Percentiles rank a stretch among this genome's conserved stretches.
Conservation (phyloP, 2,329 filamentous ascomycete species). For the Colletotrichum incanum region DNA sequence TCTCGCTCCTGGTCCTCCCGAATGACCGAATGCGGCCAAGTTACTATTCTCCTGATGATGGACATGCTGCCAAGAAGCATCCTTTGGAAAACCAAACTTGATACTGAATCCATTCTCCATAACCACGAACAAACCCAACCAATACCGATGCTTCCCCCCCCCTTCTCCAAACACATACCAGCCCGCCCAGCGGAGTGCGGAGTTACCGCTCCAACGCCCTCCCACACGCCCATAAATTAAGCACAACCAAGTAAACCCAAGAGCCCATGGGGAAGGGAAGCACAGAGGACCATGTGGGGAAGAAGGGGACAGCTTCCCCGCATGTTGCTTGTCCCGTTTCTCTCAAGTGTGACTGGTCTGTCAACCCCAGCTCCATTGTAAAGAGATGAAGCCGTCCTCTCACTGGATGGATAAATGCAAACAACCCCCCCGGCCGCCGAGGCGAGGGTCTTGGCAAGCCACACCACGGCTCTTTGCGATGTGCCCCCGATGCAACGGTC, state of each 20-base stretch:
- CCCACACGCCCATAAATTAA: conserved; percentile 27
- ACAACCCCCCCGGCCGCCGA: conserved; percentile 10
- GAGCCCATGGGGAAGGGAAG: conserved; percentile 27
- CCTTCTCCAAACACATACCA: background rate
- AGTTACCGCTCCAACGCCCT: conserved; percentile 20
- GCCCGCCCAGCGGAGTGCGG: conserved; percentile 15
- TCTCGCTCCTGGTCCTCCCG: conserved; percentile 33
- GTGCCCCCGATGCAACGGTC: conserved; percentile 15
- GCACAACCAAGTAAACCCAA: conserved; percentile 29
- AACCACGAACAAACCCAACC: background rate
- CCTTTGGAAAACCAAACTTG: background rate
- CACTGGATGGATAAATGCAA: conserved; percentile 42
- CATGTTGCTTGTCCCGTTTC: conserved; percentile 19
- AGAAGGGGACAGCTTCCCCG: conserved; percentile 25
- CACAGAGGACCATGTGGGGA: conserved; percentile 9
- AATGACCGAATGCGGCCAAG: conserved; percentile 22
- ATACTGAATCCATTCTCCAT: conserved; percentile 14
- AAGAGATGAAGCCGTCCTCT: conserved; percentile 8
- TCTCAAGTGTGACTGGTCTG: background rate
- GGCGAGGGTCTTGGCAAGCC: background rate
- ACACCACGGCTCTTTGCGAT: conserved; percentile 20
- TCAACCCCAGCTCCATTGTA: conserved; percentile 2
- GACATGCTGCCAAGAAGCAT: conserved; percentile 20
- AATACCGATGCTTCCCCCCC: background rate
- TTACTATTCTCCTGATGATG: background rate